These are phyloP conservation scores for Fusarium acutatum DNA, from an alignment of 2,329 filamentous ascomycete genomes.

Conservation along the genomic window DNA sequence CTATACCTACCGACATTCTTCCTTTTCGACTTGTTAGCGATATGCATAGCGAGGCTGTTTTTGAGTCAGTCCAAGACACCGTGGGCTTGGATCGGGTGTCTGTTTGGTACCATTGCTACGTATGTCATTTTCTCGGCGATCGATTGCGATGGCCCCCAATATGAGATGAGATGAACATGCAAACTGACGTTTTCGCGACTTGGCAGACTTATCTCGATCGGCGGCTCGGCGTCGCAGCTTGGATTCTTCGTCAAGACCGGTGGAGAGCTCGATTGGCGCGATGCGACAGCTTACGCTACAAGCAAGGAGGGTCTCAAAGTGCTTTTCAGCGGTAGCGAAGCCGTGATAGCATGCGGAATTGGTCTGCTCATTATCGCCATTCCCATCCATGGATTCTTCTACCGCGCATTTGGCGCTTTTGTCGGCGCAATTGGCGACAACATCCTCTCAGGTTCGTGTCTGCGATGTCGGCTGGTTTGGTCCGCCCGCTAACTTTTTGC, in stretches of 20 bases:
- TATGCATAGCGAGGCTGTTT: constrained; percentile 39
- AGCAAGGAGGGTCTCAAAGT: constrained; percentile 45
- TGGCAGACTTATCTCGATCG: constrained; percentile 39
- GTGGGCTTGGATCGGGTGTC: constrained; percentile 32
- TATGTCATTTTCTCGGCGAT: constrained; percentile 27
- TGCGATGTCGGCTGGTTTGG: not conserved
- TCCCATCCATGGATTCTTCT: constrained; percentile 36
- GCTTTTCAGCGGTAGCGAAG: constrained; percentile 42
- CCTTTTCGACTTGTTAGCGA: constrained; percentile 39
- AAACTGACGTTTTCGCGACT: constrained; percentile 3
- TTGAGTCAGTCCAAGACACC: constrained; percentile 34
- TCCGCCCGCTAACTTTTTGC: not conserved
- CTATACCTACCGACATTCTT: constrained; percentile 46
- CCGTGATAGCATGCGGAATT: constrained; percentile 35
- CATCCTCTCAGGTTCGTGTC: constrained; percentile 22
- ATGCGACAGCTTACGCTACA: constrained; percentile 42
- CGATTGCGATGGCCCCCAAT: not conserved
- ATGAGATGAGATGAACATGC: not conserved
- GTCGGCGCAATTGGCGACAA: constrained; percentile 25
- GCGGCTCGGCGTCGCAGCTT: constrained; percentile 44
- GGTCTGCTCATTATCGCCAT: constrained; percentile 37
- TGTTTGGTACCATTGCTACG: constrained; percentile 38
- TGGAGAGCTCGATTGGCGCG: constrained; percentile 46
- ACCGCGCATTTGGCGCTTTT: constrained; percentile 35
- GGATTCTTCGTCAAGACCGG: constrained; percentile 46